These are phyloP conservation scores for Penicillium crystallinum DNA, from an alignment of 495 filamentous ascomycete species.

Conservation along the genomic window DNA sequence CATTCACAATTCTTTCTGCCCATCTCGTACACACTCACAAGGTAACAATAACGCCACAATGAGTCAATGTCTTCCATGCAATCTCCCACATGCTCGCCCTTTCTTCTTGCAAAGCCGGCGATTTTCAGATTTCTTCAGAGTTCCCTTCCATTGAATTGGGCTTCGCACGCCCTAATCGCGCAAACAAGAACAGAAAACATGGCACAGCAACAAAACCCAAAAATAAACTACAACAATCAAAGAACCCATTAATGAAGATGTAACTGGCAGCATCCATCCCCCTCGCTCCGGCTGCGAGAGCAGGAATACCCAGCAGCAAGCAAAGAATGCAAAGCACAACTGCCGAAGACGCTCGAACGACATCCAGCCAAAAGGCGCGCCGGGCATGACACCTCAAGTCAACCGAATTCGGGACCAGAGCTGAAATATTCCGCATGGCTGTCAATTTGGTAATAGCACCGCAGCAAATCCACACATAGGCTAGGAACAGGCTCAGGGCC, in stretches of 20 bases:
- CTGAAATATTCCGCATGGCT: neutral
- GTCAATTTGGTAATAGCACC: neutral
- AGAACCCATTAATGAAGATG: neutral
- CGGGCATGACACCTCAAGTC: too few relatives aligned
- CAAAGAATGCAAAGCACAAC: neutral
- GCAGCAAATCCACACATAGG: accelerated
- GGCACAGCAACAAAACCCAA: neutral
- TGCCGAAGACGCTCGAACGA: neutral
- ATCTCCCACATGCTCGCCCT: neutral
- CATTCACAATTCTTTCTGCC: neutral
- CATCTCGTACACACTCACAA: neutral
- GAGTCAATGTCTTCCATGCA: neutral
- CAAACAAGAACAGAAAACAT: neutral
- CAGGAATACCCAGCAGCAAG: neutral
- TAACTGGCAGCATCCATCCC: neutral
- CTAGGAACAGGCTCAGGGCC: neutral
- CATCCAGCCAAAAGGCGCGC: neutral
- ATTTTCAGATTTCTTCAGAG: neutral
- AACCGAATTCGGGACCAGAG: neutral
- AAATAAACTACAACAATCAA: neutral
- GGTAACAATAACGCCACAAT: neutral
- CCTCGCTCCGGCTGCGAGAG: neutral
- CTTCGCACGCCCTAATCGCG: neutral
- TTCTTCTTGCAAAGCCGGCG: neutral
- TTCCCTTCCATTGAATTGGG: too few relatives aligned